Percentiles rank a stretch among this genome's conserved stretches.
Evolutionary conservation across 2,329 filamentous ascomycete species (phyloP).

Genomic region (Scytalidium sp.): DNA sequence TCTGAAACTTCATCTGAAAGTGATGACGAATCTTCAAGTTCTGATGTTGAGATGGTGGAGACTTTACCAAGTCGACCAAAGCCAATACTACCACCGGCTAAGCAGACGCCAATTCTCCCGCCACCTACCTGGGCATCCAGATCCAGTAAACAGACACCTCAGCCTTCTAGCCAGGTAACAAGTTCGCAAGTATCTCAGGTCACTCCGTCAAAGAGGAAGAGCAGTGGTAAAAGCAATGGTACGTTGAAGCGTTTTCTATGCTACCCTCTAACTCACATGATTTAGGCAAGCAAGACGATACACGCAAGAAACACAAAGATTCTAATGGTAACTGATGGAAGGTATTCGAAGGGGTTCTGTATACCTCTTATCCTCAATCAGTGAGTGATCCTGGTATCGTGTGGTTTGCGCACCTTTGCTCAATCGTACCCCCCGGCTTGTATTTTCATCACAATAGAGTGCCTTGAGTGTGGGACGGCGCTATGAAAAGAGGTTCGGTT

Average conservation of each 20-base stretch:
- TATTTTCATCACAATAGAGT: too few relatives aligned
- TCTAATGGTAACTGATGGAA: not conserved
- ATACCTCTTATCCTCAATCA: too few relatives aligned
- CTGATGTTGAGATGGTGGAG: constrained; percentile 13
- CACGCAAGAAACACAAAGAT: not conserved
- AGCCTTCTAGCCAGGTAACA: not conserved
- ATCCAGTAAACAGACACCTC: not conserved
- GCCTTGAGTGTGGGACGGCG: too few relatives aligned
- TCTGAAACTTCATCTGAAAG: constrained; percentile 1
- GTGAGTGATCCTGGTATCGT: too few relatives aligned
- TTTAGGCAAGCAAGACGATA: not conserved
- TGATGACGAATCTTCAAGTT: constrained; percentile 5
- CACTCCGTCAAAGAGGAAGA: not conserved
- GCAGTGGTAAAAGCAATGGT: not conserved
- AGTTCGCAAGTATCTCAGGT: not conserved
- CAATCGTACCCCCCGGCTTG: too few relatives aligned
- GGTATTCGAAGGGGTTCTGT: not conserved
- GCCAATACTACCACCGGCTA: not conserved
- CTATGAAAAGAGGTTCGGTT: too few relatives aligned
- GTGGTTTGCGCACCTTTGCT: too few relatives aligned
- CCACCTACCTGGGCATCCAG: not conserved
- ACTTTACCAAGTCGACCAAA: constrained; percentile 1
- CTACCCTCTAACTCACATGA: not conserved
- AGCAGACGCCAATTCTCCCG: not conserved
- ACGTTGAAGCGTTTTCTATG: not conserved